Evolutionary conservation across 1,284 basidiomycete species (phyloP).

Genomic region (Pterula multifida): DNA sequence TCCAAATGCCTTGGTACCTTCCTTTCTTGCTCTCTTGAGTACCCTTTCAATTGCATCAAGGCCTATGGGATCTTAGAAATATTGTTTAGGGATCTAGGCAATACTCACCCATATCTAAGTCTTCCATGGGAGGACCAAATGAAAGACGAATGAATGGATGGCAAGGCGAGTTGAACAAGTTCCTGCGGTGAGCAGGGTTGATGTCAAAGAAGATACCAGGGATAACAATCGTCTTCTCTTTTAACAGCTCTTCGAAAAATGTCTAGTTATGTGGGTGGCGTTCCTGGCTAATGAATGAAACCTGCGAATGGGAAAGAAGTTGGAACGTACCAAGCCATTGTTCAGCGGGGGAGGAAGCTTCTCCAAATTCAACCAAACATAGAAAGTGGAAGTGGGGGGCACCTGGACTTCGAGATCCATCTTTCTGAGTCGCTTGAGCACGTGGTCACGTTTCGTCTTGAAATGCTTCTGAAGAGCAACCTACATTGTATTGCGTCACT

Average conservation of each 20-base stretch:
- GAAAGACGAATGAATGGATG: conserved; percentile 80
- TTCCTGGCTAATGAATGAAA: background rate
- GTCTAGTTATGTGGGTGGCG: conserved; percentile 30
- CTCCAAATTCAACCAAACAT: conserved; percentile 85
- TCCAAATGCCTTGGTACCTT: conserved; percentile 49
- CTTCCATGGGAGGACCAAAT: conserved; percentile 79
- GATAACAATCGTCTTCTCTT: conserved; percentile 83
- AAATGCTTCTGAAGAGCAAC: conserved; percentile 80
- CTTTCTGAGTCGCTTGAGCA: conserved; percentile 68
- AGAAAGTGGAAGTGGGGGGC: conserved; percentile 73
- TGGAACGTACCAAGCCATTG: conserved; percentile 67
- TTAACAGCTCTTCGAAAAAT: conserved; percentile 91
- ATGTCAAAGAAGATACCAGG: conserved; percentile 41
- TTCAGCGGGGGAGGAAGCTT: conserved; percentile 71
- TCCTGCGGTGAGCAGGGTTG: conserved; percentile 73
- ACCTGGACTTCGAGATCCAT: conserved; percentile 70
- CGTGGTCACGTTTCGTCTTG: conserved; percentile 83
- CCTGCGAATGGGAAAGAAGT: background rate
- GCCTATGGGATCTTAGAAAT: conserved; percentile 28
- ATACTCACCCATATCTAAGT: conserved; percentile 61
- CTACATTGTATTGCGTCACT: no score
- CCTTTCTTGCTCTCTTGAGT: conserved; percentile 55
- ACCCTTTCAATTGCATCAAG: conserved; percentile 80
- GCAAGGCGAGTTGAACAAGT: conserved; percentile 86
- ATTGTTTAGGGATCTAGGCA: conserved; percentile 3